Conservation (phyloP, 306 rosid species). For the Elaeagnus macrophylla region DNA sequence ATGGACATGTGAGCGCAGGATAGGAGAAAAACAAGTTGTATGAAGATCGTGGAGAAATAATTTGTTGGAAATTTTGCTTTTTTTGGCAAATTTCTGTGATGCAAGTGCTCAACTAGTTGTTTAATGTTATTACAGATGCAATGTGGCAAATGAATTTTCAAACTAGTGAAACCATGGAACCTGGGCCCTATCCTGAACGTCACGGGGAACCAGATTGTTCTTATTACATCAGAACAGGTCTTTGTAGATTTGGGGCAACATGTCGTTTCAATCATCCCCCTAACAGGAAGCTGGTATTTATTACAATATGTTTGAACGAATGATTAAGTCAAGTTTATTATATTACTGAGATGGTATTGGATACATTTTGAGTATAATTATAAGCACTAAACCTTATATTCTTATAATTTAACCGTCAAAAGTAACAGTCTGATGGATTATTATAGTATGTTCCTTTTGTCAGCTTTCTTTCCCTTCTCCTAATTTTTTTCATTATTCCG, state of each 20-base stretch:
- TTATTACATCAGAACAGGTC: slow-evolving; percentile 89
- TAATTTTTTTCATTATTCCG: too few species aligned
- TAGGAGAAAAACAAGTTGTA: not conserved
- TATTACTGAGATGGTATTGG: slow-evolving; percentile 8
- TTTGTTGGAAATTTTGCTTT: not conserved
- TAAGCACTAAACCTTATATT: too few species aligned
- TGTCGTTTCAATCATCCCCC: slow-evolving; percentile 97
- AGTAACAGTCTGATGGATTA: too few species aligned
- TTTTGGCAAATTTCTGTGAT: slow-evolving; percentile 3
- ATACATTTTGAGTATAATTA: not conserved
- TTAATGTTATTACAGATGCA: slow-evolving; percentile 58
- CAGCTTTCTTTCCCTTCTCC: too few species aligned
- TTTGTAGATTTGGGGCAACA: slow-evolving; percentile 93
- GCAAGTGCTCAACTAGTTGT: slow-evolving; percentile 15
- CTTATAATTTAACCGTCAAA: too few species aligned
- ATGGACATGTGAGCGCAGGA: too few species aligned
- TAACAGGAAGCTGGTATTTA: slow-evolving; percentile 79
- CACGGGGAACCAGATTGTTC: slow-evolving; percentile 93
- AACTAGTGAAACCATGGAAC: slow-evolving; percentile 79
- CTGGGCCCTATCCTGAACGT: slow-evolving; percentile 90
- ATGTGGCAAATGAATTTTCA: slow-evolving; percentile 90
- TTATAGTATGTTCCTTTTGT: too few species aligned
- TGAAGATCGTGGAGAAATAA: not conserved
- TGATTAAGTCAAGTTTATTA: slow-evolving; percentile 4
- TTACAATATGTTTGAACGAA: slow-evolving; percentile 11